Evolutionary conservation across 202 grass and related monocot genomes (phyloP), one percentile per base, ranked within the genome.

Genomic region (Brachypodium distachyon): DNA sequence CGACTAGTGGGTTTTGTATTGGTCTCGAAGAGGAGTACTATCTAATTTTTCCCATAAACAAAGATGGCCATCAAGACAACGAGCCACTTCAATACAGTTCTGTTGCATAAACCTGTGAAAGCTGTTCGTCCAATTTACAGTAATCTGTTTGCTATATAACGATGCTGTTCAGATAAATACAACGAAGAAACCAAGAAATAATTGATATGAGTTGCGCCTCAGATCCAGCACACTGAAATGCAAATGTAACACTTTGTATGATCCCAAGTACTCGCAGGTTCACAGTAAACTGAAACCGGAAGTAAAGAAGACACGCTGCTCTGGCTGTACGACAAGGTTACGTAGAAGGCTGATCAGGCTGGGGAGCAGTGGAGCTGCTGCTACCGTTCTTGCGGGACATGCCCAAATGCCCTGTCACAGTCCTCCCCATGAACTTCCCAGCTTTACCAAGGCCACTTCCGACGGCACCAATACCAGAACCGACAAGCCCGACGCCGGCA

Each of bases 401-500:
- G 82, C 76, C 84, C 54, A 88, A 88, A 25, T 77, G 80, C 26
- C 84, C 84, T 7, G 88, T 81, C 76, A 97, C 62, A 13, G 82
- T 85, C 83, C 67, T 91, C 36, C 91, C 87, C 95, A 98, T 94
- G 80, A 92, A 94, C 74, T 83, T 94, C 50, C 95, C 89, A 21
- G 95, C 95, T 89, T 91, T 94, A 79, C 76, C 77, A 12, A 97
- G 74, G 19, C 94, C 88, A 70, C 88, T 93, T 49, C 88, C 78
- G 0, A 97, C 88, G 9, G 84, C 94, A 8, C 94, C 91, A 73
- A 97, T 40, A 57, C 94, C 90, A 42, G 83, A 89, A 47, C 78
- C 76, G 6, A 97, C 89, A 55, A 89, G 56, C 40, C 90, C 90
- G 12, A 63, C 66, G 0, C 93, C 93, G 18, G 82, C 67, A 10